Percentiles rank a stretch among this genome's conserved stretches.
Evolutionary conservation across 345 rosid species (phyloP).

Genomic region (Hypericum androsaemum): DNA sequence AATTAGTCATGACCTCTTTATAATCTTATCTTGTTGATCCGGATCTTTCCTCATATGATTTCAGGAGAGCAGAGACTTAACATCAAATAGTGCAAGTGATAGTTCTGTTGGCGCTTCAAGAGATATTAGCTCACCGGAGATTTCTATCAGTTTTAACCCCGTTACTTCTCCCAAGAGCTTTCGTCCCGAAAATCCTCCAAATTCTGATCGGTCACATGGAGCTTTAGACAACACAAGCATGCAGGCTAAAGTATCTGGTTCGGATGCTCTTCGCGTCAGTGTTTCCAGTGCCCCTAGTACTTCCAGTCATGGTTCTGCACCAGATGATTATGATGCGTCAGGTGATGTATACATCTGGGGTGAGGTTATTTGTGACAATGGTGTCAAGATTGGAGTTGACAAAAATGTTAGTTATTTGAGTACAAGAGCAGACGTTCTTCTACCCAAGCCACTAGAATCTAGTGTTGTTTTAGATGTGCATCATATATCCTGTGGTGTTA

Average conservation of each 20-base stretch:
- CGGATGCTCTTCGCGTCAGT: conserved; percentile 92
- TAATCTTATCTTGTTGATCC: background rate
- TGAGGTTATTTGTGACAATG: conserved; percentile 67
- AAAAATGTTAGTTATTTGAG: conserved; percentile 42
- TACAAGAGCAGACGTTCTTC: conserved; percentile 55
- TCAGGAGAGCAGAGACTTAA: conserved; percentile 87
- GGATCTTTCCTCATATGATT: conserved; percentile 18
- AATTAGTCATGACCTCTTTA: background rate
- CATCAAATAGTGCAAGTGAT: conserved; percentile 73
- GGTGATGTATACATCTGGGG: conserved; percentile 99
- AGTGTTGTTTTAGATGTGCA: conserved; percentile 83
- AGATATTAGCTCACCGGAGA: conserved; percentile 59
- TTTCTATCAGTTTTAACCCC: conserved; percentile 39
- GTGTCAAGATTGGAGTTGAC: conserved; percentile 49
- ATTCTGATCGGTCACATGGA: conserved; percentile 81
- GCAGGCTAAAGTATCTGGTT: conserved; percentile 73
- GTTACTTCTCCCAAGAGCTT: conserved; percentile 45
- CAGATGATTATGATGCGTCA: conserved; percentile 89
- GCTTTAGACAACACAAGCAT: conserved; percentile 67
- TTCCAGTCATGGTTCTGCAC: conserved; percentile 94
- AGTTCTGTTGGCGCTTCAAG: conserved; percentile 60
- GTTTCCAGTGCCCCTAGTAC: conserved; percentile 94
- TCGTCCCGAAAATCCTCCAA: conserved; percentile 46
- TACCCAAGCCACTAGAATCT: conserved; percentile 77
- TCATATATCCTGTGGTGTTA: conserved; percentile 81